Evolutionary conservation across 306 rosid genomes (phyloP).

Genomic region (Hippophae tibetana): DNA sequence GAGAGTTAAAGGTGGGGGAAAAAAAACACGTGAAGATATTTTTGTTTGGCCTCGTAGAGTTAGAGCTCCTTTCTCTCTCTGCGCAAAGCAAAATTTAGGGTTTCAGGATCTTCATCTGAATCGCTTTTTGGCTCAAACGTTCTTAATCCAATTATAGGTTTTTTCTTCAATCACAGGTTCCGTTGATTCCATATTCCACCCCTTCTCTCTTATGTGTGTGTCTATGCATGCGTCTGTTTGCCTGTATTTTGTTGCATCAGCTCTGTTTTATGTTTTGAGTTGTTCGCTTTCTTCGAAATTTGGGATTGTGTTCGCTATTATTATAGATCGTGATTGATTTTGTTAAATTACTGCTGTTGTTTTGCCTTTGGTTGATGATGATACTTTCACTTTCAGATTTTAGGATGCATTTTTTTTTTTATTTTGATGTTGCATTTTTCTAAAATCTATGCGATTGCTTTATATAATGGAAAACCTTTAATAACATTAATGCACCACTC

Average conservation of each 20-base stretch:
- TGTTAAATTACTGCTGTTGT: not conserved
- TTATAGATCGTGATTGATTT: not conserved
- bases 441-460: no score
- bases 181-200: not conserved
- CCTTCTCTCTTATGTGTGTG: not conserved
- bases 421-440: no score
- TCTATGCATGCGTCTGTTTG: not conserved
- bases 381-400: not conserved
- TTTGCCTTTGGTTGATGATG: not conserved
- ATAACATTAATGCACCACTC: no score
- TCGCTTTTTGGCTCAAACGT: slow-evolving; percentile 14
- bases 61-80: slow-evolving; percentile 28
- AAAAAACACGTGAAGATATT: slow-evolving; percentile 24
- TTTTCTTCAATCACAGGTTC: not conserved
- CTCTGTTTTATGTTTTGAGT: not conserved
- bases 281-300: not conserved
- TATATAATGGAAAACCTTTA: no score
- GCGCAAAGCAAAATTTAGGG: slow-evolving; percentile 35
- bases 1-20: no score
- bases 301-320: not conserved
- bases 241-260: no score
- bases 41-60: slow-evolving; percentile 23
- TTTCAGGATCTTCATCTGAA: slow-evolving; percentile 36
- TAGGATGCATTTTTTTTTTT: not conserved
- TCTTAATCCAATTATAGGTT: not conserved